These are phyloP conservation scores for Brassica juncea DNA, from an alignment of 345 rosid species.

Conservation along the genomic window DNA sequence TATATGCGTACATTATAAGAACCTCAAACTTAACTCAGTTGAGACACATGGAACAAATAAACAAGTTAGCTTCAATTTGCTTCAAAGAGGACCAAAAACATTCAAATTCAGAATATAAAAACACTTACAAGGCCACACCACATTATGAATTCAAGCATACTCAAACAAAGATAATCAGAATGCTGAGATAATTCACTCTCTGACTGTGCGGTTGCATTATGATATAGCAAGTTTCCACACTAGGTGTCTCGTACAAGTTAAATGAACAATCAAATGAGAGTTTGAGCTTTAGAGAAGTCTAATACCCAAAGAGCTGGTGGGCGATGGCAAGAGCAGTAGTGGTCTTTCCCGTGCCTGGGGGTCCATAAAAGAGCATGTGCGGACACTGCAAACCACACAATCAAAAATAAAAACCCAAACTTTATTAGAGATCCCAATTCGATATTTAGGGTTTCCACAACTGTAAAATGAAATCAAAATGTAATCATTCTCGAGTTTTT, in stretches of 20 bases:
- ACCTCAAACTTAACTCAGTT: background rate
- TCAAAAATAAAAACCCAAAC: background rate
- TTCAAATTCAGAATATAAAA: background rate
- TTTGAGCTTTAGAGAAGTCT: background rate
- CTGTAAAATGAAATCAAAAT: background rate
- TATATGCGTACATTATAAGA: background rate
- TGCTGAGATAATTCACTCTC: background rate
- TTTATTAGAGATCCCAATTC: background rate
- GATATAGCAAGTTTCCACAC: background rate
- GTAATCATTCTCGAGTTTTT: too few species aligned
- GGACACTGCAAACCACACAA: conserved; percentile 58
- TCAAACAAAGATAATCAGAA: background rate
- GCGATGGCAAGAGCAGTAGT: conserved; percentile 96
- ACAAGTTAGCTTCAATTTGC: background rate
- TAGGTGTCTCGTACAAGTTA: background rate
- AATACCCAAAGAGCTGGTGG: conserved; percentile 83
- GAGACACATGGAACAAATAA: background rate
- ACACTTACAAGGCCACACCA: background rate
- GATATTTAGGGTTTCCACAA: conserved; percentile 23
- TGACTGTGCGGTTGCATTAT: background rate
- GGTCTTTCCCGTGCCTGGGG: conserved; percentile 95
- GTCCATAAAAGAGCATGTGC: conserved; percentile 97
- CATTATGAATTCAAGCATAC: background rate
- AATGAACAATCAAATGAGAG: background rate
- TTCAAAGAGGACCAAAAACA: background rate